A percentile compares a stretch with the other conserved stretches of the same genome.
Evolutionary conservation across 495 filamentous ascomycete genomes (phyloP).

Genomic region (Beverwykella pulmonaria): DNA sequence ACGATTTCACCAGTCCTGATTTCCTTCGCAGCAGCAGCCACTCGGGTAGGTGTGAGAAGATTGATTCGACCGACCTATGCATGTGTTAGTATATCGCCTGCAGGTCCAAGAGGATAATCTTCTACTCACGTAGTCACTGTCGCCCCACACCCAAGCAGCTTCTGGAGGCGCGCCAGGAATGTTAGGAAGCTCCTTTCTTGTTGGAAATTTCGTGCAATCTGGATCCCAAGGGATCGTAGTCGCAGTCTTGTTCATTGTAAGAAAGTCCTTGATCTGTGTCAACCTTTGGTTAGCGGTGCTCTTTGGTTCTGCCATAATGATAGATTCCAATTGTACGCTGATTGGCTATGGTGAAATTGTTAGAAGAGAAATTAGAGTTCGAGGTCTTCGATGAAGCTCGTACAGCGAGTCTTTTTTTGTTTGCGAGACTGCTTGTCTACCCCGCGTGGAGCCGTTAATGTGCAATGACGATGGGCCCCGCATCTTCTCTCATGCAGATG

Average conservation of each 20-base stretch:
- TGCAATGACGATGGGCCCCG: constrained; percentile 9
- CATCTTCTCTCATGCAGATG: constrained; percentile 2
- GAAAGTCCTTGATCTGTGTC: constrained; percentile 48
- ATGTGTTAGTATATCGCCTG: neutral
- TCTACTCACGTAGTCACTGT: constrained; percentile 51
- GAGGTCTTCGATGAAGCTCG: neutral
- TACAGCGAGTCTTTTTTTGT: neutral
- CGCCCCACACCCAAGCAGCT: constrained; percentile 68
- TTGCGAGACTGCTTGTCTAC: neutral
- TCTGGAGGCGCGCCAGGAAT: constrained; percentile 43
- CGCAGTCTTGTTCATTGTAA: constrained; percentile 51
- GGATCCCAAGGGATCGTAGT: constrained; percentile 59
- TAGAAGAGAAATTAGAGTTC: no score
- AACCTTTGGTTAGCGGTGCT: constrained; percentile 40
- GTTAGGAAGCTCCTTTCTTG: constrained; percentile 55
- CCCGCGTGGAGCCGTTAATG: neutral
- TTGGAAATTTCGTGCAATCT: constrained; percentile 55
- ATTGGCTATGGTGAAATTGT: no score
- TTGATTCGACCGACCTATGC: constrained; percentile 56
- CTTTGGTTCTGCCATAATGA: constrained; percentile 27
- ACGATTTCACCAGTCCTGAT: constrained; percentile 58
- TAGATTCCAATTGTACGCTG: neutral
- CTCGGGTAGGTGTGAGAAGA: constrained; percentile 59
- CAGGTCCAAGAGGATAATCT: neutral
- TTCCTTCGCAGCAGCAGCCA: constrained; percentile 55